A percentile compares a stretch with the other conserved stretches of the same genome.
Conservation (phyloP, 139 green algal species). For the Haematococcus lacustris region DNA sequence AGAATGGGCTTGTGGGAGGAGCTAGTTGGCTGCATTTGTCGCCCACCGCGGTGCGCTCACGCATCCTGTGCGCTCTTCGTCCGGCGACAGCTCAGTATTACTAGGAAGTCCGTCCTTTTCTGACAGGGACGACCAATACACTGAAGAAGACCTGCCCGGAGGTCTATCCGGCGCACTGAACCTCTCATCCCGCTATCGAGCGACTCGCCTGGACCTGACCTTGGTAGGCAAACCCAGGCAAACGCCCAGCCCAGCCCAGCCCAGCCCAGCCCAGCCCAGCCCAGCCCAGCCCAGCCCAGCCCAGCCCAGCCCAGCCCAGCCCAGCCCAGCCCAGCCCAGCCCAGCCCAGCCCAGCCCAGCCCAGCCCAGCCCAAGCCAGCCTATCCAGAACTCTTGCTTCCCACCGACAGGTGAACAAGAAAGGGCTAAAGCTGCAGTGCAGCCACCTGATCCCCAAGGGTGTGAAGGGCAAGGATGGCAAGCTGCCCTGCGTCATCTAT, state of each 20-base stretch:
- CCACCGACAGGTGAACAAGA: slow-evolving; percentile 54
- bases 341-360: no score
- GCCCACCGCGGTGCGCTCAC: background rate
- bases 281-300: no score
- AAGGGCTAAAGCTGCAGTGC: slow-evolving; percentile 58
- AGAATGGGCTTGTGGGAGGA: background rate
- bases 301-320: no score
- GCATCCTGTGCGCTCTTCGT: background rate
- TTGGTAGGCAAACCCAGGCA: background rate
- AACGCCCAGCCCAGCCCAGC: background rate
- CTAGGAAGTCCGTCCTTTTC: background rate
- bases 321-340: no score
- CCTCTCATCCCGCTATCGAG: background rate
- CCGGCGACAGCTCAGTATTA: background rate
- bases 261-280: no score
- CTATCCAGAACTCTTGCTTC: background rate
- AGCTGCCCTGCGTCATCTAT: slow-evolving; percentile 74
- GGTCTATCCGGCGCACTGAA: background rate
- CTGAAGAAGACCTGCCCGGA: background rate
- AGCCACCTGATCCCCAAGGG: slow-evolving; percentile 60
- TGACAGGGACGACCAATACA: background rate
- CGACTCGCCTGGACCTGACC: background rate
- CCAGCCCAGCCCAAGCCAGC: no score
- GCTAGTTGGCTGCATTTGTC: background rate
- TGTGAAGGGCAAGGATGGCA: slow-evolving; percentile 26